These are phyloP conservation scores for Plasmodium vinckei DNA, from an alignment of 169 alveolate genomes.

Conservation along the genomic window DNA sequence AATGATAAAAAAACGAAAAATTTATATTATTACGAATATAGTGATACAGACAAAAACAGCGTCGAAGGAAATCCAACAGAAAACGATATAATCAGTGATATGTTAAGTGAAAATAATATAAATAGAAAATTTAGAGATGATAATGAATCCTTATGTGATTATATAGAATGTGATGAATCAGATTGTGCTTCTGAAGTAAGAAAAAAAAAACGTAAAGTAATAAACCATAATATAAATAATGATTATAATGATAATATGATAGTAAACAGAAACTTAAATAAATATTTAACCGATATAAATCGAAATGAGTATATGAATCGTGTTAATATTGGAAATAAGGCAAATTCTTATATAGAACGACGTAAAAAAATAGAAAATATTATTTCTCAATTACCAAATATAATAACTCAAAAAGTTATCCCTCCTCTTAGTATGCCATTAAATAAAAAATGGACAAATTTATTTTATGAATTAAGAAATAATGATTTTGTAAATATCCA, in stretches of 20 bases:
- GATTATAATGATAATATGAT: not conserved
- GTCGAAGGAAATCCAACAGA: not conserved
- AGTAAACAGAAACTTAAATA: not conserved
- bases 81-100: no score
- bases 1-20: not conserved
- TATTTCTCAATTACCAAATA: constrained; percentile 12
- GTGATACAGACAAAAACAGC: not conserved
- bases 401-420: constrained; percentile 48
- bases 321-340: not conserved
- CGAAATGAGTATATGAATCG: not conserved
- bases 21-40: not conserved
- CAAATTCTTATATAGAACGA: not conserved
- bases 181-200: not conserved
- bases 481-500: constrained; percentile 40
- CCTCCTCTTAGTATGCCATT: constrained; percentile 59
- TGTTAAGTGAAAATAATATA: no score
- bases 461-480: constrained; percentile 34
- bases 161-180: not conserved
- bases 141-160: not conserved
- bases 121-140: not conserved
- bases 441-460: constrained; percentile 38
- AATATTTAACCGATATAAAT: constrained; percentile 21
- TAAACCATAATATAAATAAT: not conserved
- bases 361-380: not conserved
- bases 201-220: not conserved